These are phyloP conservation scores for Fusarium setosum DNA, from an alignment of 2,329 filamentous ascomycete species.

Conservation along the genomic window DNA sequence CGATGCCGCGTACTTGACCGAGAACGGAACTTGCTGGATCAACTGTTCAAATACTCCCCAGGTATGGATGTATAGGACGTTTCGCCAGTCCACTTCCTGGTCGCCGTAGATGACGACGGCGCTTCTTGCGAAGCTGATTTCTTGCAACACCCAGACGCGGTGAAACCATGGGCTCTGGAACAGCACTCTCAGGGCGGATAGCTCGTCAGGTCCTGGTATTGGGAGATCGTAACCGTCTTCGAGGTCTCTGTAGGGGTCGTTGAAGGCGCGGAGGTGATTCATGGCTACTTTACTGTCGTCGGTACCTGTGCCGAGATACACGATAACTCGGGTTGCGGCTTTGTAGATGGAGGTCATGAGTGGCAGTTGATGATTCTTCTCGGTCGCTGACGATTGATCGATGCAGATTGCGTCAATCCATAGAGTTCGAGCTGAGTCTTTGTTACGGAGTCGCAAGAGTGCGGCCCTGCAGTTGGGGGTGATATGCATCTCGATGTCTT, in stretches of 20 bases:
- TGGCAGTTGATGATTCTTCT: not conserved
- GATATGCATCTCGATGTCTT: not conserved
- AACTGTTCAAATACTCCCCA: not conserved
- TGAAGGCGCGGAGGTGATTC: not conserved
- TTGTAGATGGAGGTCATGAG: not conserved
- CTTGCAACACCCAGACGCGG: not conserved
- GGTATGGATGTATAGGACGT: not conserved
- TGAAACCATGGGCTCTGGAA: not conserved
- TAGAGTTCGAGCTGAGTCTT: not conserved
- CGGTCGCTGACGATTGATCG: not conserved
- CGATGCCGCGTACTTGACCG: not conserved
- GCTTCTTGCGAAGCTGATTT: not conserved
- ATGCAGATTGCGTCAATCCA: conserved; percentile 1
- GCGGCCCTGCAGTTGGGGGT: not conserved
- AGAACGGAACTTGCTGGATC: not conserved
- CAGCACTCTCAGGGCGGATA: not conserved
- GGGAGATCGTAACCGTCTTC: not conserved
- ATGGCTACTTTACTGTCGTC: not conserved
- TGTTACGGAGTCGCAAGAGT: not conserved
- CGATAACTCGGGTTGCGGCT: not conserved
- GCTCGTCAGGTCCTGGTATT: not conserved
- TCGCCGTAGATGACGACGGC: not conserved
- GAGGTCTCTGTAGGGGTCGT: not conserved
- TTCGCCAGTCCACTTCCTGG: not conserved
- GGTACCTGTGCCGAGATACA: not conserved